A percentile compares a stretch with the other conserved stretches of the same genome.
These are phyloP conservation scores for Fusarium sp. DNA, from an alignment of 2,329 filamentous ascomycete genomes.

Conservation along the genomic window DNA sequence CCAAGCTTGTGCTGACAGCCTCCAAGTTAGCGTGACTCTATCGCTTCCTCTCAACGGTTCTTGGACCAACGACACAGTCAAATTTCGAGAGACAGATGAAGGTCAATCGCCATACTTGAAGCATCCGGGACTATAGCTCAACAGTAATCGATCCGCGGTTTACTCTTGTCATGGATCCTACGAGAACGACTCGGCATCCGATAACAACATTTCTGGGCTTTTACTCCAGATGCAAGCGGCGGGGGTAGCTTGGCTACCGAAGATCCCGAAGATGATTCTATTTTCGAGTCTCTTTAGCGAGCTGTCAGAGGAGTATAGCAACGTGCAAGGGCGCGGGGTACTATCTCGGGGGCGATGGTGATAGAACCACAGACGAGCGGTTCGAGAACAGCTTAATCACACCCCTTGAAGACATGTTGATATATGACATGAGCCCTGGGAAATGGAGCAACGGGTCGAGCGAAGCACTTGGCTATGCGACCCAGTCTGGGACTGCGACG, in stretches of 20 bases:
- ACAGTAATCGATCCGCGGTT: background rate
- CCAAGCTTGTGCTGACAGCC: background rate
- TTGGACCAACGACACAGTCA: background rate
- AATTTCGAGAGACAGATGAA: background rate
- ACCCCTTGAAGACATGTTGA: background rate
- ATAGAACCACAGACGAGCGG: background rate
- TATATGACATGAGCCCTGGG: background rate
- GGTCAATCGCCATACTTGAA: background rate
- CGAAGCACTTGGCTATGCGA: conserved; percentile 2
- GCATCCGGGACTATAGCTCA: background rate
- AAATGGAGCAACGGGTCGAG: background rate
- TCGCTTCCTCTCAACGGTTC: background rate
- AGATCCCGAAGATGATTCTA: background rate
- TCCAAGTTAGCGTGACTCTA: background rate
- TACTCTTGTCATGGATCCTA: conserved; percentile 3
- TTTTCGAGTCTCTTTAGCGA: conserved; percentile 5
- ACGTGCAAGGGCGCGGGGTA: background rate
- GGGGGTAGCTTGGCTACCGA: background rate
- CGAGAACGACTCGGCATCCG: conserved; percentile 1
- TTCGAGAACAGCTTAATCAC: background rate
- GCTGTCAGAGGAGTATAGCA: background rate
- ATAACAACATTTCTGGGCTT: conserved; percentile 6
- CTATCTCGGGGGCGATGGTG: background rate
- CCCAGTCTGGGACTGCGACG: conserved; percentile 1
- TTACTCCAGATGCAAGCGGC: conserved; percentile 7